Evolutionary conservation across 441 rosid genomes (phyloP).

Genomic region (Mallotus japonicus): DNA sequence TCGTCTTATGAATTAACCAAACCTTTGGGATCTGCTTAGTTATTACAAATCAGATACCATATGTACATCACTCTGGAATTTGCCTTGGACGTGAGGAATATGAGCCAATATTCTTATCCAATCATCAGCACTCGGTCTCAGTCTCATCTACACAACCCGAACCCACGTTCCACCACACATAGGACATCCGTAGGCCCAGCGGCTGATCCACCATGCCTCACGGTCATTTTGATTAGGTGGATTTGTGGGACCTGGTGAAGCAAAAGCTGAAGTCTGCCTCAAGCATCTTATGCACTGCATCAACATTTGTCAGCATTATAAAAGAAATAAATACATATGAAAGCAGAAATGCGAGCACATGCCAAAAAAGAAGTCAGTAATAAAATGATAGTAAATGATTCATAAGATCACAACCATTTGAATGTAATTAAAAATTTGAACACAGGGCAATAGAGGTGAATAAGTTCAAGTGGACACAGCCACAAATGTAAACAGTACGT

Average conservation of each 20-base stretch:
- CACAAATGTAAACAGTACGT: neutral
- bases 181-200: conserved; percentile 97
- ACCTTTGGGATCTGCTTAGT: neutral
- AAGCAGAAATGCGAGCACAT: neutral
- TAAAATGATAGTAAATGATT: no score
- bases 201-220: conserved; percentile 95
- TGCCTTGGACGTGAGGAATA: neutral
- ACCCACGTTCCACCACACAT: conserved; percentile 99
- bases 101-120: neutral
- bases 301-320: conserved; percentile 2
- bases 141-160: conserved; percentile 66
- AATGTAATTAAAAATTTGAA: neutral
- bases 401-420: no score
- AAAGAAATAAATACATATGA: neutral
- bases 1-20: no score
- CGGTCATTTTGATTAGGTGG: conserved; percentile 60
- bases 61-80: neutral
- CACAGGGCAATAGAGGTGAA: neutral
- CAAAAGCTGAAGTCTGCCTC: conserved; percentile 93
- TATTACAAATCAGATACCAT: neutral
- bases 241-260: conserved; percentile 54
- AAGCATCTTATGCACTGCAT: conserved; percentile 97
- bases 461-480: neutral
- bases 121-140: neutral
- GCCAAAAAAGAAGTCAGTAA: neutral